Percentiles rank a stretch among this genome's conserved stretches.
Evolutionary conservation across 345 rosid species (phyloP).

Genomic region (Salix koriyanagi): DNA sequence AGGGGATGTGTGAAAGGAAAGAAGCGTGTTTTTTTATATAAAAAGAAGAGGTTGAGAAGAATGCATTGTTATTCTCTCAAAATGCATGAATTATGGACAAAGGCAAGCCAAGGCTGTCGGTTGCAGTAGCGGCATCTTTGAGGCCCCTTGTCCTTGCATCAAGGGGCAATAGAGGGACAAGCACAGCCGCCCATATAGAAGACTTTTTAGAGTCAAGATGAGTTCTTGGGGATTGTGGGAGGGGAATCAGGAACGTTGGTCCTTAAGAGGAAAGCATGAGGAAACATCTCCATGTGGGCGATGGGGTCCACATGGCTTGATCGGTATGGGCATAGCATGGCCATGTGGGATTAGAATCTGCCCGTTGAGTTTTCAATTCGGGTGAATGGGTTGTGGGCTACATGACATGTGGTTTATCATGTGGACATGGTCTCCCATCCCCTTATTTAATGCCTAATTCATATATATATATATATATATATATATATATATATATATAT

Average conservation of each 20-base stretch:
- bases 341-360: slow-evolving; percentile 24
- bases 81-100: slow-evolving; percentile 57
- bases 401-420: slow-evolving; percentile 46
- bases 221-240: slow-evolving; percentile 22
- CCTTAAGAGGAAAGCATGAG: slow-evolving; percentile 1
- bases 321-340: slow-evolving; percentile 23
- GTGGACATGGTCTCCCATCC: slow-evolving; percentile 13
- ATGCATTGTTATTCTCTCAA: not conserved
- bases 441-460: not conserved
- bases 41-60: slow-evolving; percentile 1
- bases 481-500: too few relatives aligned
- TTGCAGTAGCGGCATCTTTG: slow-evolving; percentile 56
- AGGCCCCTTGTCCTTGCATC: slow-evolving; percentile 51
- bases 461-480: not conserved
- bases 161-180: slow-evolving; percentile 81
- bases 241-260: slow-evolving; percentile 42
- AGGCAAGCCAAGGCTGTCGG: slow-evolving; percentile 82
- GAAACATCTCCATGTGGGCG: slow-evolving; percentile 19
- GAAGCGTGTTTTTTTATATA: slow-evolving; percentile 38
- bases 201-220: slow-evolving; percentile 27
- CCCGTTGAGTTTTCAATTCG: not conserved
- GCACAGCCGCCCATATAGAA: slow-evolving; percentile 57
- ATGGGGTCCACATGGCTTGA: slow-evolving; percentile 14
- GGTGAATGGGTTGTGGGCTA: slow-evolving; percentile 32
- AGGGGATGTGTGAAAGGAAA: not conserved